Conservation (phyloP, 768 basidiomycete species). For the Suillus occidentalis region DNA sequence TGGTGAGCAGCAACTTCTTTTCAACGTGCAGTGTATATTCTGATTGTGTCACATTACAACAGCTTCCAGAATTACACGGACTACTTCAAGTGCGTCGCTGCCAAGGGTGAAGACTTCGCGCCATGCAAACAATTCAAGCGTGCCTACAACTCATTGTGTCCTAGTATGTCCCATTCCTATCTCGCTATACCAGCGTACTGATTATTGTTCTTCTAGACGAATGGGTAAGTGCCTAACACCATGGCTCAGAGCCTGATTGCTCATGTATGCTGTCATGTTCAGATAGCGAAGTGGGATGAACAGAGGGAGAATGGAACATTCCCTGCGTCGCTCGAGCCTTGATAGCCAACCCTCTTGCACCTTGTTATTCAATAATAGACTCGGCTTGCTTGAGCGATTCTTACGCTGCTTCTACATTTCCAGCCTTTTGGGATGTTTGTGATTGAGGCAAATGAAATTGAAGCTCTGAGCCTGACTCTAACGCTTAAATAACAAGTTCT, state of each 20-base stretch:
- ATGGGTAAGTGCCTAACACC: constrained; percentile 62
- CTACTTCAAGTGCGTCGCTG: constrained; percentile 96
- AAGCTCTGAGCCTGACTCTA: neutral
- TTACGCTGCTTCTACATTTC: neutral
- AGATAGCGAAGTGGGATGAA: constrained; percentile 91
- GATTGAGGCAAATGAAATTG: neutral
- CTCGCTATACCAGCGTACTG: constrained; percentile 5
- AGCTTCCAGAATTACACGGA: constrained; percentile 97
- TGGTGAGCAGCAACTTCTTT: constrained; percentile 59
- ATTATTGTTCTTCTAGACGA: constrained; percentile 56
- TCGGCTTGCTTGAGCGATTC: neutral
- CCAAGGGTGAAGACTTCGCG: constrained; percentile 97
- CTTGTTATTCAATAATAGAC: constrained; percentile 4
- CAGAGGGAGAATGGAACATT: constrained; percentile 92
- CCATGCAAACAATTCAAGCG: constrained; percentile 99
- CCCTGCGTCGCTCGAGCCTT: constrained; percentile 86
- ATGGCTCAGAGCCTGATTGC: constrained; percentile 2
- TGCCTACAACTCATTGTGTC: constrained; percentile 95
- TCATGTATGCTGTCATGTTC: constrained; percentile 8
- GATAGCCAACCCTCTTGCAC: constrained; percentile 23
- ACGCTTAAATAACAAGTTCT: neutral
- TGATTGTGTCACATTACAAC: constrained; percentile 10
- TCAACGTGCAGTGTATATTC: neutral
- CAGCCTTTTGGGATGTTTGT: neutral
- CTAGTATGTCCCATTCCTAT: constrained; percentile 63